These are phyloP conservation scores for Aspergillus coremiiformis DNA, from an alignment of 495 filamentous ascomycete species.

Conservation along the genomic window DNA sequence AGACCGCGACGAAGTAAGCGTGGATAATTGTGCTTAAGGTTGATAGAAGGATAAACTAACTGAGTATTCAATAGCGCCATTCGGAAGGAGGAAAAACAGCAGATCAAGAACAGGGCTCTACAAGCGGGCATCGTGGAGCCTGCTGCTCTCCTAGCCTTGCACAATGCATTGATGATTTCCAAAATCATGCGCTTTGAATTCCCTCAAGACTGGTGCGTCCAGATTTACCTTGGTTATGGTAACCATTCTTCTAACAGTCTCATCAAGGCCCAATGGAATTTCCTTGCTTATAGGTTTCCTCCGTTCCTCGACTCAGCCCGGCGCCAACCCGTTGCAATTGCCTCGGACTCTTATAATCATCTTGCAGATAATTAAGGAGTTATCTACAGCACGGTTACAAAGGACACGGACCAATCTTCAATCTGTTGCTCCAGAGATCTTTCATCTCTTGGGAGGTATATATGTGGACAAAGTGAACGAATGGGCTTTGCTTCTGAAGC, in stretches of 20 bases:
- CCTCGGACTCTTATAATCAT: conserved; percentile 68
- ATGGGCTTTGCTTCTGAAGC: conserved; percentile 58
- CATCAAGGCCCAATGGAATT: conserved; percentile 43
- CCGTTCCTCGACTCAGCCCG: conserved; percentile 40
- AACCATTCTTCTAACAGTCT: conserved; percentile 6
- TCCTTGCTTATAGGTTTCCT: conserved; percentile 52
- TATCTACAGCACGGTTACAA: conserved; percentile 68
- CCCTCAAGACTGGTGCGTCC: conserved; percentile 64
- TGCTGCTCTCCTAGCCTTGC: conserved; percentile 63
- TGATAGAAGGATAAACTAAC: conserved; percentile 4
- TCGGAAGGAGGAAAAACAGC: conserved; percentile 60
- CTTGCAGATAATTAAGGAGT: conserved; percentile 81
- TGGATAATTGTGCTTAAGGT: not conserved
- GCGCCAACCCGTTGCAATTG: conserved; percentile 48
- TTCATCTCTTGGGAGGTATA: conserved; percentile 65
- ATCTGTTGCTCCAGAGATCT: conserved; percentile 67
- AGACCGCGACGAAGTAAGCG: conserved; percentile 54
- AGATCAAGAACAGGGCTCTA: conserved; percentile 66
- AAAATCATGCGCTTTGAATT: conserved; percentile 88
- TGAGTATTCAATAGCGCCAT: conserved; percentile 51
- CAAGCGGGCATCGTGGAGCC: conserved; percentile 67
- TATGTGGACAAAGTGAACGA: conserved; percentile 66
- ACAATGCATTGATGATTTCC: conserved; percentile 79
- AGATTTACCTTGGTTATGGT: not conserved
- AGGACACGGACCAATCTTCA: conserved; percentile 65